Evolutionary conservation across 2,329 filamentous ascomycete genomes (phyloP), one percentile per base, ranked within the genome.

Genomic region (Talaromyces sp.): DNA sequence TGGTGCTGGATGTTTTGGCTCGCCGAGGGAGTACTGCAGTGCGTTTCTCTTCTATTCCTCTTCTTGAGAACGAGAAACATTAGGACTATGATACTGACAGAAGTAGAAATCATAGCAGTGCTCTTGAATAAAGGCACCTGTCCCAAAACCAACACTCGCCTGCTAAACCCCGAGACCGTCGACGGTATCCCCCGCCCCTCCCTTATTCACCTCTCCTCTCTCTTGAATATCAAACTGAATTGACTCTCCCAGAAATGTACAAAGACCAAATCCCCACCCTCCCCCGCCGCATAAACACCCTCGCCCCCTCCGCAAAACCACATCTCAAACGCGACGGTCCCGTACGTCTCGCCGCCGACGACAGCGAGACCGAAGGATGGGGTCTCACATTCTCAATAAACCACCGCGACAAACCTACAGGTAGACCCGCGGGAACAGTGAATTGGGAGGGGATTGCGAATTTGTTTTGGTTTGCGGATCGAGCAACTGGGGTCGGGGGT

Each of bases 71-170:
- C 48, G 41, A 46, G 1, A 3, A 31, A 10, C n/a, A 51, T 8
- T 9, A 29, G 12, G 27, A 27, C 8, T 9, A 26, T n/a, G 11
- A n/a, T 27, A 24, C 21, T 54, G 35, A 53, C 21, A 43, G 48
- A 21, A 58, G 8, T 60, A 83, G 81, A 82, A 58, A 77, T 89
- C 4, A 75, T 88, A 2, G 77, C 82, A 0, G 77, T 80, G 0
- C 74, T 89, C 0, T 73, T 89, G 21, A 89, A 89, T 68, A 73
- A 85, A 61, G 87, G 87, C 51, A 82, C 75, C 0, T 83, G 80
- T 32, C 83, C 86, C 0, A 76, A 66, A 0, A 88, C 84, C 0
- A 79, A 80, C 1, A 67, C 71, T 0, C 75, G 77, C 54, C 80
- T 89, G 48, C 75, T 89, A 2, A 73, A 76, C 17, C 74, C 78